Conservation (phyloP, 2,329 filamentous ascomycete genomes). For the Alternaria viburni region DNA sequence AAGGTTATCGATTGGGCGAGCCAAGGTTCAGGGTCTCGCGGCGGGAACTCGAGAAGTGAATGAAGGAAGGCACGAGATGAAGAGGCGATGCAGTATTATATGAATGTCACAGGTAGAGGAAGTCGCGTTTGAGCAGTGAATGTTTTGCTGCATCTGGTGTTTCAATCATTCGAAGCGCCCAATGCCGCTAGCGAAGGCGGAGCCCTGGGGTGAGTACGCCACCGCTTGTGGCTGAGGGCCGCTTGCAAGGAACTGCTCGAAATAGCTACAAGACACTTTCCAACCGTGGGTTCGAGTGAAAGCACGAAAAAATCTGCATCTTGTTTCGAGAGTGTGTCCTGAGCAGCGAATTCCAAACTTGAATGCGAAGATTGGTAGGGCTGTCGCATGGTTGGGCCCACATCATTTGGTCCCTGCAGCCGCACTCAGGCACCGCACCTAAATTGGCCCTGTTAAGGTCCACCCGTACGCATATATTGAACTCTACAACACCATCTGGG, state of each 20-base stretch:
- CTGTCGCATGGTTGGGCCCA: slow-evolving; percentile 10
- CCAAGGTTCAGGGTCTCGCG: not conserved
- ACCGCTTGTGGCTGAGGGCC: slow-evolving; percentile 5
- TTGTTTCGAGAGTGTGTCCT: not conserved
- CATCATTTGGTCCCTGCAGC: slow-evolving; percentile 31
- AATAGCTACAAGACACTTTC: not conserved
- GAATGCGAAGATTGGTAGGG: too few species aligned
- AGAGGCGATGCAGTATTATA: slow-evolving; percentile 3
- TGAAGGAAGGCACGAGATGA: not conserved
- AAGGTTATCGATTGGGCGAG: slow-evolving; percentile 19
- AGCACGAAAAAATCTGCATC: not conserved
- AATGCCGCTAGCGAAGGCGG: slow-evolving; percentile 28
- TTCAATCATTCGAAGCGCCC: slow-evolving; percentile 27
- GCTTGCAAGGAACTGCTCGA: not conserved
- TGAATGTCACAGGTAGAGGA: slow-evolving; percentile 12
- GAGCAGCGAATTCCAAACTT: not conserved
- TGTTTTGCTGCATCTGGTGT: slow-evolving; percentile 25
- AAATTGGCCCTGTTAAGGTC: not conserved
- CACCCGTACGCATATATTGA: too few species aligned
- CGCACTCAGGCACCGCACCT: not conserved
- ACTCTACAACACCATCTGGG: not conserved
- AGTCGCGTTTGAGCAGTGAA: slow-evolving; percentile 26
- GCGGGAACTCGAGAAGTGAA: not conserved
- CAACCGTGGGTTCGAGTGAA: not conserved
- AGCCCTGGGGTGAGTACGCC: slow-evolving; percentile 19